Evolutionary conservation across 805 yeast species (phyloP), one percentile per base, ranked within the genome.

Genomic region (Pichia membranifaciens): DNA sequence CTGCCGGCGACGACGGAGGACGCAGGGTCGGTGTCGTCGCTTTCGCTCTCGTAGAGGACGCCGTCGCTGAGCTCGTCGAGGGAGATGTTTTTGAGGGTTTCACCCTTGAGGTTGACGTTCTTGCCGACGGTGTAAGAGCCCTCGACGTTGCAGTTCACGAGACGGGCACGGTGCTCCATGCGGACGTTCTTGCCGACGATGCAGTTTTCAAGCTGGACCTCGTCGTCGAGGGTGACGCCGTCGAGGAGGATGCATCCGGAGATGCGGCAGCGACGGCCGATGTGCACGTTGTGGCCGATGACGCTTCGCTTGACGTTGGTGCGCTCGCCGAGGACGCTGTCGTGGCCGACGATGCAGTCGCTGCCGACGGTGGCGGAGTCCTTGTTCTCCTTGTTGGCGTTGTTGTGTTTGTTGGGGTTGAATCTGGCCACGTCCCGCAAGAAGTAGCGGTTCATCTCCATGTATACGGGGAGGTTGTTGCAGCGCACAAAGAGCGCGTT

Each of bases 251-350:
- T 80, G 55, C 90, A 88, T 2, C 96, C 98, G 2, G 89, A 85
- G 48, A 93, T 75, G 55, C 93, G 81, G 65, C 96, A 91, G 51
- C 88, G 78, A 59, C 81, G 82, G 34, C 99, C 99, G 44, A 95
- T 79, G 16, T 54, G 68, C 67, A 96, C 87, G 56, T 77, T 74
- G 10, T 72, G 65, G 5, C 96, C 96, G 25, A 93, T 73, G 15
- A 87, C 87, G 0, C 95, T 76, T 51, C 93, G 78, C 68, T 93
- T 93, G 44, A 93, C 87, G 61, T 82, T 86, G 18, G 96, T 84
- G 55, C 80, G 79, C 58, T 88, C 97, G 17, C 88, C 93, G 45
- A 93, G 63, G 1, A 62, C 65, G n/a, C 91, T 76, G 33, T 71
- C 68, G 10, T 70, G 72, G 10, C 91, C 97, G 12, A 91, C 81